Base-by-base conservation (phyloP, 75 land plant species). In the Cryptomeria japonica region DNA sequence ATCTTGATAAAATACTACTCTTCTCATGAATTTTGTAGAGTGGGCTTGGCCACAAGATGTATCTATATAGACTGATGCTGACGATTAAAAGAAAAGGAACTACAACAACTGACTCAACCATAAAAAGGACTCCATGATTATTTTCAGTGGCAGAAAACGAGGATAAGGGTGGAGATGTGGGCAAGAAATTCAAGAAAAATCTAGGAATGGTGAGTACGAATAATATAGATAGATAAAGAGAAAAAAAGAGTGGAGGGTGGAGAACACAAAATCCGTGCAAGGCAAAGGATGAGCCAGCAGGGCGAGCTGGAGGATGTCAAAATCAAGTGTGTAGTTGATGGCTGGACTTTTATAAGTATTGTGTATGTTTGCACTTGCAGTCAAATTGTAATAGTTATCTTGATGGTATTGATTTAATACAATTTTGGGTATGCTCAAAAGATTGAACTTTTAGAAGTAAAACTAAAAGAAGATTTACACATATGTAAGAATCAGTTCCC, bases 211-310 rank as follows among this genome's bases (percentile, higher is more conserved):
- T 10, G 76, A 75, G 77, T 34, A 34, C 37, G 16, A 75, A 13
- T 25, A 75, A 34, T 12, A 34, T 7, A 25, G n/a, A 75, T 75
- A 75, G n/a, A 75, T 64, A 22, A 34, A 75, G 32, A 75, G 16
- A 12, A 13, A 34, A 34, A 34, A 75, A 75, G 14, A 82, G 84
- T 82, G 84, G 49, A 82, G 84, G 84, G 84, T 82, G 84, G 84
- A 82, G 49, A 42, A 82, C 31, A 34, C 84, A 44, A 34, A 28
- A 39, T 19, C 47, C 84, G 13, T 82, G 47, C 25, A 42, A 82
- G 84, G 84, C 49, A 82, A 41, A 42, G 84, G 84, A 42, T 82
- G n/a, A 38, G 84, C 84, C 84, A 82, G 11, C 84, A 44, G 47
- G 84, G 83, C 83, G 22, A 8, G 39, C 31, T 5, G 2, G 82